Conservation (phyloP, 345 rosid species). For the Angophora floribunda region DNA sequence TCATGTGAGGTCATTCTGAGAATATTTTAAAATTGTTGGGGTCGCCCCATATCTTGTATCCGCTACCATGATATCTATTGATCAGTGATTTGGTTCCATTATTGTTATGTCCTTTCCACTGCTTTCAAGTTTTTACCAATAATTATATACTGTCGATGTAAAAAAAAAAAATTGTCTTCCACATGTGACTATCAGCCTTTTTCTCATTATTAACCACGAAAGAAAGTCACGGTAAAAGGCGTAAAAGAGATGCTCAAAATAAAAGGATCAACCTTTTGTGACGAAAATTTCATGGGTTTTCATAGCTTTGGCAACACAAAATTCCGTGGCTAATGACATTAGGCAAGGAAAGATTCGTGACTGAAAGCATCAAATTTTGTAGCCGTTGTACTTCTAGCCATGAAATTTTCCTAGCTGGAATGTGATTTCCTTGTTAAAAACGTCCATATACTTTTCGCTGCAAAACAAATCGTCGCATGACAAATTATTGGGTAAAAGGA, state of each 20-base stretch:
- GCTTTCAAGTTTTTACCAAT: not conserved
- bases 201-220: not conserved
- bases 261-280: not conserved
- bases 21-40: not conserved
- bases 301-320: not conserved
- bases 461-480: rapidly evolving
- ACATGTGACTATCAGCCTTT: not conserved
- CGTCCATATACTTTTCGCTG: not conserved
- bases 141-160: not conserved
- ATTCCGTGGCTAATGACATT: not conserved
- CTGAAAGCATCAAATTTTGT: not conserved
- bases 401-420: not conserved
- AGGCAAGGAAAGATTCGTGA: not conserved
- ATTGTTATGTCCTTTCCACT: not conserved
- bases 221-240: not conserved
- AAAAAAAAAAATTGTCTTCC: not conserved
- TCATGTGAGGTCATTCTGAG: not conserved
- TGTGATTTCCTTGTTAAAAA: not conserved
- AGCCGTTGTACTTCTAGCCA: not conserved
- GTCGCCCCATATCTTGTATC: not conserved
- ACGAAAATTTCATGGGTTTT: not conserved
- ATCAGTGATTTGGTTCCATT: not conserved
- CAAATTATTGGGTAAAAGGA: no score
- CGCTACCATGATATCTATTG: not conserved
- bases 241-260: not conserved